These are phyloP conservation scores for Candida odintsovae DNA, from an alignment of 805 yeast species.

Conservation along the genomic window DNA sequence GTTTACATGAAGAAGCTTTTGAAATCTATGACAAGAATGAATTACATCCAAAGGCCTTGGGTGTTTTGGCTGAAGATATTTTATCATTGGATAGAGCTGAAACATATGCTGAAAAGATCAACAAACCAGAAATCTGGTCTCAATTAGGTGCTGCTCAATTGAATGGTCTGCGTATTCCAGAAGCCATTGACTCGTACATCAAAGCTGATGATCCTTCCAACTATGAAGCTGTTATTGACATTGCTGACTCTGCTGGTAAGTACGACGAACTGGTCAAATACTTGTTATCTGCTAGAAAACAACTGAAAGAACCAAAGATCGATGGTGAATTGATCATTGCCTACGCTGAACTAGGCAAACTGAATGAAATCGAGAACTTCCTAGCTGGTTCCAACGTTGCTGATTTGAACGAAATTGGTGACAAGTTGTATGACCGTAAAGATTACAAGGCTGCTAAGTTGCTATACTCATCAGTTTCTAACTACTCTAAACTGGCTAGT, in stretches of 20 bases:
- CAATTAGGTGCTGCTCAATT: conserved; percentile 95
- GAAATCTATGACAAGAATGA: conserved; percentile 86
- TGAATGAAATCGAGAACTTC: conserved; percentile 78
- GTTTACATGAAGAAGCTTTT: conserved; percentile 88
- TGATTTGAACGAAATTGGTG: conserved; percentile 88
- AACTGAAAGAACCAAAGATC: conserved; percentile 83
- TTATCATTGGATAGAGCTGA: conserved; percentile 95
- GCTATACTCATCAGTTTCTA: conserved; percentile 78
- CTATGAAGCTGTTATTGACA: conserved; percentile 87
- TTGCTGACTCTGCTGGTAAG: conserved; percentile 93
- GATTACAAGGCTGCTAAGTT: conserved; percentile 92
- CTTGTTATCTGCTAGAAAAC: conserved; percentile 85
- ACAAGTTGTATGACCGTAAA: conserved; percentile 70
- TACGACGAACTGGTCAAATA: conserved; percentile 87
- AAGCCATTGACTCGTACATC: conserved; percentile 87
- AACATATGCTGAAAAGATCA: conserved; percentile 84
- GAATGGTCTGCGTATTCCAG: conserved; percentile 86
- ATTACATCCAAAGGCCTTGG: conserved; percentile 71
- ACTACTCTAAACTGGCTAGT: conserved; percentile 95
- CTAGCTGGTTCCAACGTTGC: conserved; percentile 89
- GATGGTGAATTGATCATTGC: conserved; percentile 90
- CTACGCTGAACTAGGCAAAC: conserved; percentile 72
- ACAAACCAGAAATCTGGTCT: conserved; percentile 84
- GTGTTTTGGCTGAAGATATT: conserved; percentile 86
- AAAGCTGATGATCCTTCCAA: conserved; percentile 89